phyloP scores from a whole-genome alignment of 2,329 filamentous ascomycete species.

The Ophiocordyceps camponoti-saundersi region DNA sequence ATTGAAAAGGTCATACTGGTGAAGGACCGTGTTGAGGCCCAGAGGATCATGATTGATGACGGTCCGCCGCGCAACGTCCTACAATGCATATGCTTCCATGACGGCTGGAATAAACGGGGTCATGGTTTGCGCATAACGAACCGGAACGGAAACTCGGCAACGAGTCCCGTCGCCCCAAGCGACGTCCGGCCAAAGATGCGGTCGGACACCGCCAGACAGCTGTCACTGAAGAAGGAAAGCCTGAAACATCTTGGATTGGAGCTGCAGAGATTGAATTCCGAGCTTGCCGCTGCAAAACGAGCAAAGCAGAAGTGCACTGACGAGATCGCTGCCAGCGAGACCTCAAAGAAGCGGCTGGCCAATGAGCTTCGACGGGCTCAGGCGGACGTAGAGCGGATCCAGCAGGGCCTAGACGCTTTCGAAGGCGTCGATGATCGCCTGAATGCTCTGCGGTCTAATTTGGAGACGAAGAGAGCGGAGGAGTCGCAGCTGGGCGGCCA shows the following conservation, averaged over 20 bases:
- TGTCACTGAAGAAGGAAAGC: constrained; percentile 32
- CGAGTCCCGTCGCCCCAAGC: constrained; percentile 26
- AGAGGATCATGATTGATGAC: constrained; percentile 48
- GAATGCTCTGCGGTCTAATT: constrained; percentile 36
- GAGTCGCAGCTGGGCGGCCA: constrained; percentile 33
- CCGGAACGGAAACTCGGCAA: constrained; percentile 22
- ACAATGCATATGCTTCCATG: constrained; percentile 53
- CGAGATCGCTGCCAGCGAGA: constrained; percentile 24
- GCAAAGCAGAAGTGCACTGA: constrained; percentile 30
- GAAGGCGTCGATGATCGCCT: constrained; percentile 53
- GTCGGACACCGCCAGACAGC: constrained; percentile 53
- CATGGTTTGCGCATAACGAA: constrained; percentile 42
- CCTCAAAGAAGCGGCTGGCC: constrained; percentile 23
- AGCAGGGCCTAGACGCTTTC: constrained; percentile 45
- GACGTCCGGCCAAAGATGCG: constrained; percentile 54
- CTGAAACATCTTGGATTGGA: constrained; percentile 38
- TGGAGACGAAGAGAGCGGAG: constrained; percentile 35
- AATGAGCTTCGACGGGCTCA: constrained; percentile 40
- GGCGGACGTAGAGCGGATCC: constrained; percentile 32
- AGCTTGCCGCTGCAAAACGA: constrained; percentile 28
- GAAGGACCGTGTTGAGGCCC: constrained; percentile 46
- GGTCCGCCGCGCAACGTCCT: constrained; percentile 51
- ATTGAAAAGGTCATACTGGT: constrained; percentile 81
- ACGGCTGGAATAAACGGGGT: constrained; percentile 32
- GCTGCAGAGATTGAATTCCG: constrained; percentile 30